A percentile compares a stretch with the other conserved stretches of the same genome.
These are phyloP conservation scores for Cryphonectria parasitica DNA, from an alignment of 2,329 filamentous ascomycete genomes.

Conservation along the genomic window DNA sequence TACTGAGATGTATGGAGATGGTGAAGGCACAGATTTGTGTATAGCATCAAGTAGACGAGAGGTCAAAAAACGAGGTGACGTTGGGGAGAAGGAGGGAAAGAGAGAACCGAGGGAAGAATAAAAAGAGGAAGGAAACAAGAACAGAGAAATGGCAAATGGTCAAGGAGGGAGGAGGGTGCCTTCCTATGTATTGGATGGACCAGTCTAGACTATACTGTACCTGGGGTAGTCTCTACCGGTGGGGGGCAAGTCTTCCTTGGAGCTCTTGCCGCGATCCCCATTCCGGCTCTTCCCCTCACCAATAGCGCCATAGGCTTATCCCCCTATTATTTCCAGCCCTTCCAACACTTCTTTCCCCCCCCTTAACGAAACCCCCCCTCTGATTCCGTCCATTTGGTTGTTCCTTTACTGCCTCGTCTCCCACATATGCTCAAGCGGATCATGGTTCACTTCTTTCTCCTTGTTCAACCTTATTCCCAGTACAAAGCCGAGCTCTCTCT, in stretches of 20 bases:
- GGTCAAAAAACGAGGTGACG: background rate
- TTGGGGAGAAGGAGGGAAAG: too few relatives aligned
- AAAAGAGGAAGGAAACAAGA: too few relatives aligned
- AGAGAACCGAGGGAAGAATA: too few relatives aligned
- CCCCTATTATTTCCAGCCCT: constrained; percentile 12
- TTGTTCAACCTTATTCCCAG: constrained; percentile 22
- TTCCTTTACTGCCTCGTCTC: background rate
- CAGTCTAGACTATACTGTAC: background rate
- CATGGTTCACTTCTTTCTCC: background rate
- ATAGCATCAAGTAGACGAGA: background rate
- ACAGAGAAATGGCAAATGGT: background rate
- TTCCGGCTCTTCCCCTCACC: constrained; percentile 10
- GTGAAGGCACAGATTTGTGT: background rate
- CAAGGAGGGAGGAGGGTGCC: background rate
- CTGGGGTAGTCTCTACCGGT: background rate
- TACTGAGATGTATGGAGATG: background rate
- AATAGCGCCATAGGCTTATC: constrained; percentile 1
- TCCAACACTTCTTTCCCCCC: constrained; percentile 3
- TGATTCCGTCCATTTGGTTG: background rate
- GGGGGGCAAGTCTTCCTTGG: background rate
- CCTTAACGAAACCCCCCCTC: constrained; percentile 1
- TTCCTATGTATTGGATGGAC: background rate
- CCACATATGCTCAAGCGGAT: background rate
- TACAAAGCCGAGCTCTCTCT: constrained; percentile 9
- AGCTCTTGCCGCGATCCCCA: background rate